A percentile compares a stretch with the other conserved stretches of the same genome.
Evolutionary conservation across 2,329 filamentous ascomycete species (phyloP).

Genomic region (Aaosphaeria arxii): DNA sequence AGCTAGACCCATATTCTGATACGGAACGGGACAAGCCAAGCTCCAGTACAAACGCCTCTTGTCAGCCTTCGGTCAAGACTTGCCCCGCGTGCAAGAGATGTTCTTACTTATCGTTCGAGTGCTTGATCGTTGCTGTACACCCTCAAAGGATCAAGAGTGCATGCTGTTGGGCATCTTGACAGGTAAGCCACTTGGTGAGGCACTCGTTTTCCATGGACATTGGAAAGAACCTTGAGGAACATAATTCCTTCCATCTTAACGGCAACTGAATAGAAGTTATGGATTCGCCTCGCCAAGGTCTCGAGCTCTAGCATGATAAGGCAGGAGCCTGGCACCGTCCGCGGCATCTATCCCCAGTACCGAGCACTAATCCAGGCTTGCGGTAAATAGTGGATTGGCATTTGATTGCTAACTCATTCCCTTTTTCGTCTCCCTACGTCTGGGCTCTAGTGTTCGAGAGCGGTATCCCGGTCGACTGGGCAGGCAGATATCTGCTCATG

Average conservation of each 20-base stretch:
- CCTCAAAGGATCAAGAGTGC: not conserved
- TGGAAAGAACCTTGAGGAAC: no score
- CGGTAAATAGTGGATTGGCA: conserved; percentile 1
- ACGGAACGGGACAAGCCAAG: conserved; percentile 8
- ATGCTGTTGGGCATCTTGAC: not conserved
- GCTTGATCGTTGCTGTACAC: not conserved
- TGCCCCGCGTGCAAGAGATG: not conserved
- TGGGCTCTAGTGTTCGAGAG: conserved; percentile 3
- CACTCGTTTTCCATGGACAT: not conserved
- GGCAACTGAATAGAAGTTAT: no score
- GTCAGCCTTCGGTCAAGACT: conserved; percentile 2
- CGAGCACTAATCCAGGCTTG: conserved; percentile 4
- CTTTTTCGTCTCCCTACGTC: conserved; percentile 4
- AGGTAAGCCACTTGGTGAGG: not conserved
- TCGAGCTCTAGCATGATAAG: no score
- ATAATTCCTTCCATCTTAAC: no score
- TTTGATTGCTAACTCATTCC: conserved; percentile 6
- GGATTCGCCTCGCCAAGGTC: no score
- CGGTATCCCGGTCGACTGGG: conserved; percentile 3
- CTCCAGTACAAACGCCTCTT: not conserved
- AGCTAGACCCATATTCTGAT: not conserved
- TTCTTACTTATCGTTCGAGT: conserved; percentile 2
- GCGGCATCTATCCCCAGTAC: conserved; percentile 5
- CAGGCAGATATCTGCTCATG: conserved; percentile 1
- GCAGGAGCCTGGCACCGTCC: not conserved